Evolutionary conservation across 2,329 filamentous ascomycete genomes (phyloP).

Genomic region (Aspergillus fischeri): DNA sequence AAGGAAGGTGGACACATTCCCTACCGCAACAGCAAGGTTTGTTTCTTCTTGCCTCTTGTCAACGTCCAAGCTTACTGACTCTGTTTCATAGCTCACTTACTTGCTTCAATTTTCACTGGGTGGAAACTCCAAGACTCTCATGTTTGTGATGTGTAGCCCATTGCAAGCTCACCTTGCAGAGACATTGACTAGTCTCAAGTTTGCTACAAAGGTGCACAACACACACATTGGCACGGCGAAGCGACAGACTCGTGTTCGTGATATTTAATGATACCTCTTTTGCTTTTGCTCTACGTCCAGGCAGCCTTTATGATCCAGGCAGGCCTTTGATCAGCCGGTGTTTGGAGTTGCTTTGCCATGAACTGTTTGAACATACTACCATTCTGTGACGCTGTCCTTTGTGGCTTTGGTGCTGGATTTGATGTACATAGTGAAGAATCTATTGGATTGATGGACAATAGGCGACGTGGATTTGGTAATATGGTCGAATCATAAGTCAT

Average conservation of each 20-base stretch:
- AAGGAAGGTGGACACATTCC: constrained; percentile 76
- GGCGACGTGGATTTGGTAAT: not conserved
- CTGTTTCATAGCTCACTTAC: constrained; percentile 66
- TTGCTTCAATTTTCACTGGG: constrained; percentile 91
- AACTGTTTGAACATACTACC: constrained; percentile 9
- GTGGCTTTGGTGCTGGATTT: constrained; percentile 1
- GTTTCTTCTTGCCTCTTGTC: constrained; percentile 16
- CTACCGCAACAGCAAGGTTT: constrained; percentile 88
- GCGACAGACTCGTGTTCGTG: constrained; percentile 36
- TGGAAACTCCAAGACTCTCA: constrained; percentile 94
- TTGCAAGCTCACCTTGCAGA: constrained; percentile 86
- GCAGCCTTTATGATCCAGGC: constrained; percentile 26
- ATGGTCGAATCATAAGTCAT: constrained; percentile 6
- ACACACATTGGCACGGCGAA: constrained; percentile 87
- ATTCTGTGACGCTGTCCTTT: not conserved
- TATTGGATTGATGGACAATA: not conserved
- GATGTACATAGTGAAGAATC: not conserved
- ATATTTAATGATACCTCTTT: constrained; percentile 25
- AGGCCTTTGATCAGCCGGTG: constrained; percentile 23
- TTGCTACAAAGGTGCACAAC: constrained; percentile 86
- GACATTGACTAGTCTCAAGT: constrained; percentile 89
- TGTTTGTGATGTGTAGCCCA: constrained; percentile 98
- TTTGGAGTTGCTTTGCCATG: constrained; percentile 14
- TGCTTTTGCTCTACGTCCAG: constrained; percentile 11
- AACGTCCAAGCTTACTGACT: constrained; percentile 14